These are phyloP conservation scores for Massarina eburnea DNA, from an alignment of 2,329 filamentous ascomycete species.

Conservation along the genomic window DNA sequence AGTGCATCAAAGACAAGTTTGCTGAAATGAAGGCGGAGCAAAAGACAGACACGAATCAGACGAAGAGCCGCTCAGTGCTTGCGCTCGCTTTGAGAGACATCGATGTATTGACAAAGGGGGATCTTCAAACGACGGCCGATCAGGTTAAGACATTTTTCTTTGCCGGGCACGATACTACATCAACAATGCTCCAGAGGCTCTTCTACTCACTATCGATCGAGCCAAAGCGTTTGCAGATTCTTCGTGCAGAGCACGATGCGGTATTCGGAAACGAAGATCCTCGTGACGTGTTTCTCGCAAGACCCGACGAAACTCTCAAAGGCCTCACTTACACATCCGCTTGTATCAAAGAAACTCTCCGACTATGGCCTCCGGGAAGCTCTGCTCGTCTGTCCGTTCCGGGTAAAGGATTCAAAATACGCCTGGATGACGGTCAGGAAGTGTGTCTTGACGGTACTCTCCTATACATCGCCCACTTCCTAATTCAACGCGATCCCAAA, in stretches of 20 bases:
- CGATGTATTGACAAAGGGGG: slow-evolving; percentile 37
- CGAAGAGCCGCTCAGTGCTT: slow-evolving; percentile 33
- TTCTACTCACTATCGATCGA: slow-evolving; percentile 37
- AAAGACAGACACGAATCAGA: slow-evolving; percentile 13
- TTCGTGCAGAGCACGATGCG: slow-evolving; percentile 54
- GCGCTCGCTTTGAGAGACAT: slow-evolving; percentile 37
- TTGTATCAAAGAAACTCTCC: slow-evolving; percentile 57
- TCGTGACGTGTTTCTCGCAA: slow-evolving; percentile 43
- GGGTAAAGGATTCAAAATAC: slow-evolving; percentile 46
- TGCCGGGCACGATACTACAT: slow-evolving; percentile 52
- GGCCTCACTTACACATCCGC: slow-evolving; percentile 55
- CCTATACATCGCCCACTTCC: slow-evolving; percentile 47
- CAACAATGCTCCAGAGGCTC: slow-evolving; percentile 33
- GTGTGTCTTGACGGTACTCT: slow-evolving; percentile 49
- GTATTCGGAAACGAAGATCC: slow-evolving; percentile 53
- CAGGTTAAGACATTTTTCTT: slow-evolving; percentile 49
- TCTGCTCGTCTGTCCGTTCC: slow-evolving; percentile 41
- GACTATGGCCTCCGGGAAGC: slow-evolving; percentile 55
- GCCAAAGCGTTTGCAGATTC: slow-evolving; percentile 29
- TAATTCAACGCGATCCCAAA: slow-evolving; percentile 40
- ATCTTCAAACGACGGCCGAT: slow-evolving; percentile 42
- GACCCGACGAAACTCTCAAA: slow-evolving; percentile 53
- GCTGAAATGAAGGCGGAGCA: slow-evolving; percentile 23
- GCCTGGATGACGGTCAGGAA: slow-evolving; percentile 45
- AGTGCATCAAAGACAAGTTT: slow-evolving; percentile 28